Conservation (phyloP, 495 filamentous ascomycete genomes). For the Oidiodendron maius region DNA sequence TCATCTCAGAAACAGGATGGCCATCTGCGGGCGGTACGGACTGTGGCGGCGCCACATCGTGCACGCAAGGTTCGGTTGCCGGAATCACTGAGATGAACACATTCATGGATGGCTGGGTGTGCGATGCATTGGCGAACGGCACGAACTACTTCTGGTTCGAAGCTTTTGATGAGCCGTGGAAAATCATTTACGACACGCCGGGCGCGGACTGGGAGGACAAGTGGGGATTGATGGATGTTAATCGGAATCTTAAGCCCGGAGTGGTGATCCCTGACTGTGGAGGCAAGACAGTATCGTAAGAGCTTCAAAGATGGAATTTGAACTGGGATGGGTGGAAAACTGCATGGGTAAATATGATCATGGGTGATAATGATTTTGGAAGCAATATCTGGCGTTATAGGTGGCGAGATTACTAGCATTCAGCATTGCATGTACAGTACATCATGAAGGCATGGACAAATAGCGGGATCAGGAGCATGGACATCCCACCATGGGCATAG, state of each 20-base stretch:
- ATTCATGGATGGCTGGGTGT: conserved; percentile 85
- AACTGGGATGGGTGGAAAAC: no score
- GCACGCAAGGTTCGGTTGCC: conserved; percentile 62
- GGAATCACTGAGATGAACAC: conserved; percentile 79
- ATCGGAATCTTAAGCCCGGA: conserved; percentile 78
- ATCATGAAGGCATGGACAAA: no score
- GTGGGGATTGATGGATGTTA: conserved; percentile 88
- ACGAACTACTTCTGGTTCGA: conserved; percentile 97
- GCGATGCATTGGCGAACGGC: conserved; percentile 66
- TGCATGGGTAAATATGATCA: no score
- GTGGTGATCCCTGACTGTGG: conserved; percentile 85
- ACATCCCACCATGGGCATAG: no score
- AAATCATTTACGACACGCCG: conserved; percentile 60
- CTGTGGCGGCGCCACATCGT: conserved; percentile 55
- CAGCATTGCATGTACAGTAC: no score
- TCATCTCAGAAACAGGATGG: conserved; percentile 93
- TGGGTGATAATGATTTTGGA: no score
- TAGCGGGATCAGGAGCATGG: no score
- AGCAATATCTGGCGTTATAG: no score
- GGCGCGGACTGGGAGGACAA: conserved; percentile 88
- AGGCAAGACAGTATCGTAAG: conserved; percentile 53
- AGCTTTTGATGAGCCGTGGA: conserved; percentile 96
- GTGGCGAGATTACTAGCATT: no score
- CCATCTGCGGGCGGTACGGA: conserved; percentile 77
- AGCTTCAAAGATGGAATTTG: no score